A percentile compares a stretch with the other conserved stretches of the same genome.
These are phyloP conservation scores for Microthlaspi erraticum DNA, from an alignment of 345 rosid genomes.

Conservation along the genomic window DNA sequence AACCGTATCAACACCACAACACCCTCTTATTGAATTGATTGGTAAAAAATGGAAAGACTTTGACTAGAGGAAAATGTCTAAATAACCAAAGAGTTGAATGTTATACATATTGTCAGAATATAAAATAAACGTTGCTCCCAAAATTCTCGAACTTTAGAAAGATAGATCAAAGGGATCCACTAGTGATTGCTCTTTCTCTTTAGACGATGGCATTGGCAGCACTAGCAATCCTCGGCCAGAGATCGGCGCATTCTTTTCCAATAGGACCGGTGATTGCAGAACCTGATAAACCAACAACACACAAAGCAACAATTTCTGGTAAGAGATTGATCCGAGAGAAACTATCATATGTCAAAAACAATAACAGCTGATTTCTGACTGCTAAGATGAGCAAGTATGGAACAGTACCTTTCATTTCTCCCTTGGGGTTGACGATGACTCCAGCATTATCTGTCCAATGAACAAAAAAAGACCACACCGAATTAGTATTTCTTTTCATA, in stretches of 20 bases:
- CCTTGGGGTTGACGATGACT: constrained; percentile 93
- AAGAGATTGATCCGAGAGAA: not conserved
- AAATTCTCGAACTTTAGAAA: constrained; percentile 9
- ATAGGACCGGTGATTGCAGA: constrained; percentile 96
- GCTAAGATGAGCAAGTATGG: not conserved
- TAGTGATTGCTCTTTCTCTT: not conserved
- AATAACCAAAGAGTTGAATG: constrained; percentile 18
- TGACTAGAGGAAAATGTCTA: not conserved
- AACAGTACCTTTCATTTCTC: constrained; percentile 85
- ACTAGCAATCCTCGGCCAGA: constrained; percentile 88
- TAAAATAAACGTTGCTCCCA: constrained; percentile 11
- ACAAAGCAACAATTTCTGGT: not conserved
- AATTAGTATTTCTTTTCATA: not conserved
- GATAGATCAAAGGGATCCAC: not conserved
- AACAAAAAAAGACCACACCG: not conserved
- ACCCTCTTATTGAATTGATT: too few relatives aligned
- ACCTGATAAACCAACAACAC: constrained; percentile 47
- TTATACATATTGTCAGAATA: constrained; percentile 18
- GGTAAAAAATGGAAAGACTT: too few relatives aligned
- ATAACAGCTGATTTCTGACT: not conserved
- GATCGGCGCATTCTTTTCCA: constrained; percentile 95
- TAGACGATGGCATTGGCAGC: constrained; percentile 74
- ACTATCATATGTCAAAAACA: not conserved
- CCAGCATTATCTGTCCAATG: constrained; percentile 86
- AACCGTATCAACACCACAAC: too few relatives aligned